A percentile compares a stretch with the other conserved stretches of the same genome.
These are phyloP conservation scores for Neurospora pannonica DNA, from an alignment of 495 filamentous ascomycete species.

Conservation along the genomic window DNA sequence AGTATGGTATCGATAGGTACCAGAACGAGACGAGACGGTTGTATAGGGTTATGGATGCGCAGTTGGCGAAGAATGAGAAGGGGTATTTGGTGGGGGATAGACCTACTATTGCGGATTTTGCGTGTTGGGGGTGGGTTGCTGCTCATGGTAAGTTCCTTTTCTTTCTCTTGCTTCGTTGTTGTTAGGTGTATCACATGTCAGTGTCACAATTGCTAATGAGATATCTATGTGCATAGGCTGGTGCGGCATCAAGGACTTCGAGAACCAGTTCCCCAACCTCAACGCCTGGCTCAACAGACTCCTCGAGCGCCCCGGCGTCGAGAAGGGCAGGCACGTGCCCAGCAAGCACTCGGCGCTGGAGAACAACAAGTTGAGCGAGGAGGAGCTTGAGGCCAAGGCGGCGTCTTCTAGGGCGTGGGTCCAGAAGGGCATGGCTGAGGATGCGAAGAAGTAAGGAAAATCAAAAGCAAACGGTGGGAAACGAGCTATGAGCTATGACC, in stretches of 20 bases:
- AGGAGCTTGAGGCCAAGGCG: constrained; percentile 39
- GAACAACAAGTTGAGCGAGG: constrained; percentile 26
- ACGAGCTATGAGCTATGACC: neutral
- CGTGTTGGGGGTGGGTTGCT: constrained; percentile 69
- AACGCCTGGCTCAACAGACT: constrained; percentile 60
- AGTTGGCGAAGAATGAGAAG: constrained; percentile 52
- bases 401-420: constrained; percentile 50
- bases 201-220: neutral
- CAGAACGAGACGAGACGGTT: constrained; percentile 70
- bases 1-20: constrained; percentile 80
- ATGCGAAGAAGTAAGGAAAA: constrained; percentile 48
- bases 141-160: constrained; percentile 23
- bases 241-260: constrained; percentile 64
- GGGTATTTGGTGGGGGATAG: constrained; percentile 72
- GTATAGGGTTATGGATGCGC: constrained; percentile 68
- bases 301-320: constrained; percentile 53
- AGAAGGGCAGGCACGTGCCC: constrained; percentile 76
- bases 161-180: neutral
- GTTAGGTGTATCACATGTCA: neutral
- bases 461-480: neutral
- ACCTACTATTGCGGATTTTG: constrained; percentile 76
- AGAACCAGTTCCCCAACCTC: constrained; percentile 52
- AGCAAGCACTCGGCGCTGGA: constrained; percentile 52
- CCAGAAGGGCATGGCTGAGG: constrained; percentile 51
- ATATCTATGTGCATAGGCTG: constrained; percentile 37